Evolutionary conservation across 352 stramenopile species (phyloP).

Genomic region (Thalassiosira hispida): DNA sequence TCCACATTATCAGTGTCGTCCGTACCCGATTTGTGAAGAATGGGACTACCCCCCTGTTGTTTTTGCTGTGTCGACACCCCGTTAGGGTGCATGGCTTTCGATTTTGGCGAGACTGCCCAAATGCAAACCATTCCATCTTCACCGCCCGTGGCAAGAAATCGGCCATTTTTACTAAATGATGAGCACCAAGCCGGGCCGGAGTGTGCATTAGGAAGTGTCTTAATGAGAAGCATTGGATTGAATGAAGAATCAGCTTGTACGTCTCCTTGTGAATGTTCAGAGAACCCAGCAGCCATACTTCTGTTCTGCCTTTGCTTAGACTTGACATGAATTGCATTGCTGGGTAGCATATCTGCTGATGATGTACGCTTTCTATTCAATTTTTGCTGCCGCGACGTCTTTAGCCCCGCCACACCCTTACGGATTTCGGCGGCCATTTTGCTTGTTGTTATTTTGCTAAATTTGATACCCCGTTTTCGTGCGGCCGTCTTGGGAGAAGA

Average conservation of each 20-base stretch:
- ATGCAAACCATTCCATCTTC: conserved; percentile 57
- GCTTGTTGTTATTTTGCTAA: conserved; percentile 23
- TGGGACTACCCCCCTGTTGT: not conserved
- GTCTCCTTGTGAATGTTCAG: not conserved
- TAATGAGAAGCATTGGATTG: conserved; percentile 58
- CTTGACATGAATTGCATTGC: conserved; percentile 43
- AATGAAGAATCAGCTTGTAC: conserved; percentile 36
- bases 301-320: conserved; percentile 18
- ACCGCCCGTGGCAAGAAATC: conserved; percentile 67
- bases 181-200: conserved; percentile 64
- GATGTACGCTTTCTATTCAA: conserved; percentile 32
- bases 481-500: not conserved
- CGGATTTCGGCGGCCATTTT: conserved; percentile 26
- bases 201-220: conserved; percentile 45
- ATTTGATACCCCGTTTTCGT: conserved; percentile 16
- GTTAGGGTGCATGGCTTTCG: conserved; percentile 48
- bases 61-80: conserved; percentile 1
- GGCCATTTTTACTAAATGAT: conserved; percentile 62
- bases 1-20: conserved; percentile 12
- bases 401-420: conserved; percentile 30
- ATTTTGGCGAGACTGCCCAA: conserved; percentile 56
- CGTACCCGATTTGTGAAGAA: not conserved
- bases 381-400: conserved; percentile 13
- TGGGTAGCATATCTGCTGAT: conserved; percentile 33
- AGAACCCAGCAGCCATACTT: not conserved